A percentile compares a stretch with the other conserved stretches of the same genome.
Conservation (phyloP, 768 basidiomycete genomes). For the Suillus placidus region DNA sequence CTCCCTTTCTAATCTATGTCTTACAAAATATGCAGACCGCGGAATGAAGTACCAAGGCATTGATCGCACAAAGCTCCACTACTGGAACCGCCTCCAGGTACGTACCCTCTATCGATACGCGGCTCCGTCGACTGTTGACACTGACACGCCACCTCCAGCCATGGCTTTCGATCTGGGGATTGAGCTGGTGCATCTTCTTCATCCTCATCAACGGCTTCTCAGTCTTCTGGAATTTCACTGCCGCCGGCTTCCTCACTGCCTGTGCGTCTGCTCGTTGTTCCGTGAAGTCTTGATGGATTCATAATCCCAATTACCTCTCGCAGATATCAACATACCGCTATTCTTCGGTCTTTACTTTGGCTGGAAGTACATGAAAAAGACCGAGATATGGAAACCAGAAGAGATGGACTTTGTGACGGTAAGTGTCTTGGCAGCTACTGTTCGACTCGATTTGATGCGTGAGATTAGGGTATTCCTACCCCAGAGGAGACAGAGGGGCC, state of each 20-base stretch:
- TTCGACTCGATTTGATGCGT: neutral
- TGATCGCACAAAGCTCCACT: constrained; percentile 62
- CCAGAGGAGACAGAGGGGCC: constrained; percentile 16
- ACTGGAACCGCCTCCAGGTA: constrained; percentile 55
- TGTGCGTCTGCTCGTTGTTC: constrained; percentile 34
- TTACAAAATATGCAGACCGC: constrained; percentile 44
- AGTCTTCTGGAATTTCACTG: constrained; percentile 65
- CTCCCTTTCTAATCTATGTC: constrained; percentile 2
- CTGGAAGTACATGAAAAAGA: constrained; percentile 24
- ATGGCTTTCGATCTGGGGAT: constrained; percentile 67
- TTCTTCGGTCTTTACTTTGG: constrained; percentile 24
- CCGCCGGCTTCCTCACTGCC: constrained; percentile 51
- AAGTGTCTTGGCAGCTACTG: constrained; percentile 22
- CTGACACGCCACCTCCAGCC: constrained; percentile 38
- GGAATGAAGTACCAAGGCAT: constrained; percentile 73
- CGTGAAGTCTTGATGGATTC: neutral
- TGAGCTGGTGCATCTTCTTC: constrained; percentile 63
- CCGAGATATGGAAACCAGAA: constrained; percentile 49
- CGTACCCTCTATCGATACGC: neutral
- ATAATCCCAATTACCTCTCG: neutral
- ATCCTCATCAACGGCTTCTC: constrained; percentile 57
- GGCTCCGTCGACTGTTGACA: constrained; percentile 10
- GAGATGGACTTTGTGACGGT: constrained; percentile 78
- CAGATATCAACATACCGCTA: constrained; percentile 38
- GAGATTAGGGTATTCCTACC: constrained; percentile 14